These are phyloP conservation scores for Cryphonectria nitschkei DNA, from an alignment of 2,329 filamentous ascomycete species.

Conservation along the genomic window DNA sequence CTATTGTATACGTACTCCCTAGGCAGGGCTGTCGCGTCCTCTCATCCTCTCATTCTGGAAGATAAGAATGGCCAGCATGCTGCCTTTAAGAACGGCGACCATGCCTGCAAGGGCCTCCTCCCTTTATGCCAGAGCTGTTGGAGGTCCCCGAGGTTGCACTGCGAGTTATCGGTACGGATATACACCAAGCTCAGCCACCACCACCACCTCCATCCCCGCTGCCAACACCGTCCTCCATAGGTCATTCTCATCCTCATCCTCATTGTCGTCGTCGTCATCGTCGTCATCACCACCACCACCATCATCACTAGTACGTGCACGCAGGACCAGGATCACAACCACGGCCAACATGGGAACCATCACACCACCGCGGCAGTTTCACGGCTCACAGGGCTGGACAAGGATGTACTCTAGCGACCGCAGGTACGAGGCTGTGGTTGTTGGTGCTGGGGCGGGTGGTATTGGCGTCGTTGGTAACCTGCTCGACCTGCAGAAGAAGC, in stretches of 20 bases:
- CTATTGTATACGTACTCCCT: not conserved
- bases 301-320: too few species aligned
- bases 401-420: slow-evolving; percentile 29
- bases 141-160: not conserved
- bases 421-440: slow-evolving; percentile 31
- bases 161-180: not conserved
- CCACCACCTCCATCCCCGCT: slow-evolving; percentile 1
- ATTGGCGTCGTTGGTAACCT: slow-evolving; percentile 65
- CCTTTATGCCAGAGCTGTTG: not conserved
- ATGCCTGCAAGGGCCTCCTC: slow-evolving; percentile 8
- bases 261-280: not conserved
- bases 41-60: not conserved
- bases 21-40: slow-evolving; percentile 1
- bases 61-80: slow-evolving; percentile 10
- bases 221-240: not conserved
- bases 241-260: not conserved
- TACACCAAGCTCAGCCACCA: slow-evolving; percentile 6
- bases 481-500: slow-evolving; percentile 52
- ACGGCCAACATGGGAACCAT: slow-evolving; percentile 24
- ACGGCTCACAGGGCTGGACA: slow-evolving; percentile 23
- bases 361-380: slow-evolving; percentile 24
- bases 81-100: slow-evolving; percentile 7
- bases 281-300: not conserved
- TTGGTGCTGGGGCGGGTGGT: slow-evolving; percentile 40
- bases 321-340: not conserved